phyloP scores from a whole-genome alignment of 805 yeast species.

The Yarrowia sp. region DNA sequence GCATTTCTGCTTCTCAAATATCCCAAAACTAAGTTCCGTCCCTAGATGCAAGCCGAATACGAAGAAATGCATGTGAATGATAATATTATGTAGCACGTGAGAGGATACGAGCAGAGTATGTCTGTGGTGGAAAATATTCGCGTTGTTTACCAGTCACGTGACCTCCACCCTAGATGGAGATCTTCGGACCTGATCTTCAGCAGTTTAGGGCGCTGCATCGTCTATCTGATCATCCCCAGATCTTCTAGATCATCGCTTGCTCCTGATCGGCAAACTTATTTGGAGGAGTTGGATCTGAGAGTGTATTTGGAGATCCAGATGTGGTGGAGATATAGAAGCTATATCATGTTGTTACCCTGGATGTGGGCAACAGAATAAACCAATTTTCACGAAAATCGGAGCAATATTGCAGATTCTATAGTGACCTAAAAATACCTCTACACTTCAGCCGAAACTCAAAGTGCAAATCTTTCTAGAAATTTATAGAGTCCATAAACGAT shows the following conservation, averaged over 20 bases:
- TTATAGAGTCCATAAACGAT: background rate
- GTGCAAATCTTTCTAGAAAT: background rate
- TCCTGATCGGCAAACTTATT: conserved; percentile 10
- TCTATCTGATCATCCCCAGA: background rate
- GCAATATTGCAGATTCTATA: background rate
- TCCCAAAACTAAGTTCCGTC: background rate
- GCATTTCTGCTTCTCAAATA: too few relatives aligned
- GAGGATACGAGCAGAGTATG: background rate
- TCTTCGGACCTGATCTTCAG: background rate
- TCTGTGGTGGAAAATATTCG: too few relatives aligned
- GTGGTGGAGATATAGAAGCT: background rate
- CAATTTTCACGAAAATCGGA: background rate
- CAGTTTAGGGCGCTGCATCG: background rate
- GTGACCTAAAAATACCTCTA: too few relatives aligned
- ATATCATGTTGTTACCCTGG: too few relatives aligned
- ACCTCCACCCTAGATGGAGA: background rate
- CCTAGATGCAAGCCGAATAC: background rate
- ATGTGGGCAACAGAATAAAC: background rate
- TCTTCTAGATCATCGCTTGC: background rate
- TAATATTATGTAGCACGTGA: background rate
- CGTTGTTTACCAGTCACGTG: background rate
- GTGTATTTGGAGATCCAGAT: background rate
- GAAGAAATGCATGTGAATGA: background rate
- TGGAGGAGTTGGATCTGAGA: background rate
- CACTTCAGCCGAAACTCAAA: background rate